phyloP scores from a whole-genome alignment of 441 rosid species.

The Macaranga tanarius region DNA sequence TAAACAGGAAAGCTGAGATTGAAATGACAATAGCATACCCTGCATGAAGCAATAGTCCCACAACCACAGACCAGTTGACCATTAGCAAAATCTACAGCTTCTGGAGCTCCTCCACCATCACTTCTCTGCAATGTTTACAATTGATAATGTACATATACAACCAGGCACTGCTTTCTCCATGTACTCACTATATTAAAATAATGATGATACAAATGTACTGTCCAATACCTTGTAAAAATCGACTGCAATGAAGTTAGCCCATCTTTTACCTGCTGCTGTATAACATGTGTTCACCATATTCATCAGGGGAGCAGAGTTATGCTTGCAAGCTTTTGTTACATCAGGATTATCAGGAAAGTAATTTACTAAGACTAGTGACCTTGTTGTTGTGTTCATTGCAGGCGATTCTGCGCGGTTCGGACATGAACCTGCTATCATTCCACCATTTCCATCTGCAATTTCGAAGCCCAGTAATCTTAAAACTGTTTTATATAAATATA shows the following conservation, averaged over 20 bases:
- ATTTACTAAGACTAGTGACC: constrained; percentile 63
- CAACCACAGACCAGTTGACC: constrained; percentile 84
- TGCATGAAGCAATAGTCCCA: constrained; percentile 59
- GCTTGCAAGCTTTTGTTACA: constrained; percentile 52
- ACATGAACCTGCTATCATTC: constrained; percentile 68
- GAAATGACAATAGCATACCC: constrained; percentile 34
- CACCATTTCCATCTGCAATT: constrained; percentile 68
- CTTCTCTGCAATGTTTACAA: constrained; percentile 44
- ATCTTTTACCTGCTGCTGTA: constrained; percentile 63
- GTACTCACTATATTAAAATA: neutral
- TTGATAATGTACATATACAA: neutral
- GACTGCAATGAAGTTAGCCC: constrained; percentile 96
- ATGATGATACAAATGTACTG: neutral
- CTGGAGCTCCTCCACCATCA: constrained; percentile 77
- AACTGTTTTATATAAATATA: neutral
- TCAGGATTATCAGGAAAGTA: constrained; percentile 62
- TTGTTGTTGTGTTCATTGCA: constrained; percentile 53
- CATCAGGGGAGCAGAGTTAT: constrained; percentile 72
- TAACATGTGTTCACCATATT: constrained; percentile 65
- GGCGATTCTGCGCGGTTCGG: constrained; percentile 68
- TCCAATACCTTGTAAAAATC: constrained; percentile 72
- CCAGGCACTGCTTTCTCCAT: neutral
- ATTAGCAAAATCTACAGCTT: constrained; percentile 66
- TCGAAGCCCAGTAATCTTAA: neutral
- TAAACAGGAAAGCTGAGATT: neutral